Percentiles rank a stretch among this genome's conserved stretches.
phyloP scores from a whole-genome alignment of 2,329 filamentous ascomycete genomes.

The Atkinsonella hypoxylon region DNA sequence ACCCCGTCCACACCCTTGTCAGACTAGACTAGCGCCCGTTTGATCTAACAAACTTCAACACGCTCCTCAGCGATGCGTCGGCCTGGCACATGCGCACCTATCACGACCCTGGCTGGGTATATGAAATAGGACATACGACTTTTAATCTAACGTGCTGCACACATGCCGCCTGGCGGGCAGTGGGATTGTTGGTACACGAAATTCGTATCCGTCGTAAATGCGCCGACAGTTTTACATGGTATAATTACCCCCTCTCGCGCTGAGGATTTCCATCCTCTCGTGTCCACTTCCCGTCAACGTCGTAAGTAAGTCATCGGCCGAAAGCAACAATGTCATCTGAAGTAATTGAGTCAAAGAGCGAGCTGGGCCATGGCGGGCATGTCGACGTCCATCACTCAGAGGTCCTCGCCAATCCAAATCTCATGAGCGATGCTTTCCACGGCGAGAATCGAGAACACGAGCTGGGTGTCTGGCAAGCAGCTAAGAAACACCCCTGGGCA shows the following conservation, averaged over 20 bases:
- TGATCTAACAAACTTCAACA: background rate
- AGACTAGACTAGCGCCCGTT: too few species aligned
- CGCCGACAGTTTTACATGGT: background rate
- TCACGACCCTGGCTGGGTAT: background rate
- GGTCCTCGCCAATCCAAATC: slow-evolving; percentile 21
- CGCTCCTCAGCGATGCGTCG: background rate
- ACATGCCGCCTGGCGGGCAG: background rate
- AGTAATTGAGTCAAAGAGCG: slow-evolving; percentile 3
- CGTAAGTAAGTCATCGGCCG: too few species aligned
- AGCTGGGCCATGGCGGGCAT: slow-evolving; percentile 3
- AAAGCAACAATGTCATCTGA: background rate
- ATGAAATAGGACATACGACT: background rate
- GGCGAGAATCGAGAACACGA: slow-evolving; percentile 31
- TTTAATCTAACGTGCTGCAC: background rate
- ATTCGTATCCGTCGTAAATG: background rate
- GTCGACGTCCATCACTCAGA: slow-evolving; percentile 21
- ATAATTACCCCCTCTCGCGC: background rate
- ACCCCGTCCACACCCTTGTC: too few species aligned
- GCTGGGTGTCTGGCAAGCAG: slow-evolving; percentile 26
- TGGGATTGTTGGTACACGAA: background rate
- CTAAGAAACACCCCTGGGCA: slow-evolving; percentile 30
- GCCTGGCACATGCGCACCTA: slow-evolving; percentile 1
- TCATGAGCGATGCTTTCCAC: slow-evolving; percentile 28
- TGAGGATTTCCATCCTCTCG: too few species aligned
- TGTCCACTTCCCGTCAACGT: too few species aligned